phyloP scores from a whole-genome alignment of 164 flowering plant species.

The Kingdonia uniflora region DNA sequence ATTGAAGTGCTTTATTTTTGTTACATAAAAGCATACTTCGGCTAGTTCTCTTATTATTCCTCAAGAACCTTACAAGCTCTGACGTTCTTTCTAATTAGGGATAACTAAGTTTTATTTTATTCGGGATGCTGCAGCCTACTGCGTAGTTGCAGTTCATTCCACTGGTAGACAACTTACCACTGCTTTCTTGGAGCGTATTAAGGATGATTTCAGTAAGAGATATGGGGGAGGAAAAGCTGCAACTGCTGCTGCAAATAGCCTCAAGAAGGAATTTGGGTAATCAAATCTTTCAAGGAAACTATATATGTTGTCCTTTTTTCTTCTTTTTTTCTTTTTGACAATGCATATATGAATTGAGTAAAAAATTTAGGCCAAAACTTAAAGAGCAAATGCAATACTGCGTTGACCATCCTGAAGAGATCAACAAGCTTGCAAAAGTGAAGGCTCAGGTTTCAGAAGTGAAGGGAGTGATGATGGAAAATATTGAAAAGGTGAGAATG shows the following conservation, averaged over 20 bases:
- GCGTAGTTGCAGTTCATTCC: constrained; percentile 73
- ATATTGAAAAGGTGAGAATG: constrained; percentile 69
- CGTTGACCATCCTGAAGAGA: constrained; percentile 82
- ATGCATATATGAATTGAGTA: background rate
- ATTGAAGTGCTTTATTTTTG: too few species aligned
- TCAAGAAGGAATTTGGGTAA: constrained; percentile 74
- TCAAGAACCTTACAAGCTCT: too few species aligned
- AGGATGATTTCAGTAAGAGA: constrained; percentile 25
- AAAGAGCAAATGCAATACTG: constrained; percentile 93
- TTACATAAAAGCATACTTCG: too few species aligned
- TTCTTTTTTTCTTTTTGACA: background rate
- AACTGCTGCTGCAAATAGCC: constrained; percentile 51
- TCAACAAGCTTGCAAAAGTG: constrained; percentile 77
- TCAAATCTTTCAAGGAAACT: background rate
- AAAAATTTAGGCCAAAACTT: constrained; percentile 47
- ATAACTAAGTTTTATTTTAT: background rate
- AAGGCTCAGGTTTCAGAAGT: constrained; percentile 93
- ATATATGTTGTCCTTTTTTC: too few species aligned
- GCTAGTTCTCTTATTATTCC: too few species aligned
- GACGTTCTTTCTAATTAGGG: too few species aligned
- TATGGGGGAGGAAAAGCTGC: constrained; percentile 77
- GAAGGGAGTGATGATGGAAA: constrained; percentile 93
- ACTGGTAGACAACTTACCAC: constrained; percentile 61
- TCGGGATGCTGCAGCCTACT: constrained; percentile 41
- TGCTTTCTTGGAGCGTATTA: constrained; percentile 65